Conservation (phyloP, 176 grass and related monocot species). For the Chloris gayana region DNA sequence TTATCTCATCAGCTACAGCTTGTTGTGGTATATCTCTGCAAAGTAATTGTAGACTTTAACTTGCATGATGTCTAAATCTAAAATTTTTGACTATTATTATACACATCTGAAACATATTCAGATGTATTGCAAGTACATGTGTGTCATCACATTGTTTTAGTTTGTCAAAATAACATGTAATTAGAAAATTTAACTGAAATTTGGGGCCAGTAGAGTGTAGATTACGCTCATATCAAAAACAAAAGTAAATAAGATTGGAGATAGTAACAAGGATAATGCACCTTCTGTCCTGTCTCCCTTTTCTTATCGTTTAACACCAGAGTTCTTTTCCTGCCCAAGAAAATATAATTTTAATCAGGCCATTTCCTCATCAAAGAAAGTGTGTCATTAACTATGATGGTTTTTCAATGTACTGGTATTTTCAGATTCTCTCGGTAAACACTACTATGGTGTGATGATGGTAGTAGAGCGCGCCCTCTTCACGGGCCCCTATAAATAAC, state of each 20-base stretch:
- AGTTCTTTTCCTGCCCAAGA: conserved; percentile 5
- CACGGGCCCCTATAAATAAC: conserved; percentile 74
- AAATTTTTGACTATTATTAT: neutral
- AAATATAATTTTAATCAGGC: conserved; percentile 6
- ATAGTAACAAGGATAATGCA: conserved; percentile 13
- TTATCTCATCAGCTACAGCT: conserved; percentile 28
- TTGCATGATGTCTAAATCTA: neutral
- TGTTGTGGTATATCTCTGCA: conserved; percentile 26
- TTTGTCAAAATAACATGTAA: neutral
- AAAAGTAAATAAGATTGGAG: conserved; percentile 6
- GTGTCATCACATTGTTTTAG: neutral
- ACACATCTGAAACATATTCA: neutral
- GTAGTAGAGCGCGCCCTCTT: conserved; percentile 11
- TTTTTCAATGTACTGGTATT: neutral
- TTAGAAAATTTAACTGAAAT: neutral
- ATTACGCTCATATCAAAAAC: neutral
- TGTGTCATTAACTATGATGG: neutral
- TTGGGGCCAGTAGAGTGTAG: neutral
- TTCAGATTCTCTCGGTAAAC: neutral
- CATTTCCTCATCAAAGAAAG: neutral
- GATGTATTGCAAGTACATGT: neutral
- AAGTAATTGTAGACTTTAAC: neutral
- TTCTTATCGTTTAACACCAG: neutral
- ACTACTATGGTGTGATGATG: neutral
- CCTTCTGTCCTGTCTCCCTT: conserved; percentile 4